Percentiles rank a stretch among this genome's conserved stretches.
phyloP scores from a whole-genome alignment of 768 basidiomycete genomes.

The Obba rivulosa region DNA sequence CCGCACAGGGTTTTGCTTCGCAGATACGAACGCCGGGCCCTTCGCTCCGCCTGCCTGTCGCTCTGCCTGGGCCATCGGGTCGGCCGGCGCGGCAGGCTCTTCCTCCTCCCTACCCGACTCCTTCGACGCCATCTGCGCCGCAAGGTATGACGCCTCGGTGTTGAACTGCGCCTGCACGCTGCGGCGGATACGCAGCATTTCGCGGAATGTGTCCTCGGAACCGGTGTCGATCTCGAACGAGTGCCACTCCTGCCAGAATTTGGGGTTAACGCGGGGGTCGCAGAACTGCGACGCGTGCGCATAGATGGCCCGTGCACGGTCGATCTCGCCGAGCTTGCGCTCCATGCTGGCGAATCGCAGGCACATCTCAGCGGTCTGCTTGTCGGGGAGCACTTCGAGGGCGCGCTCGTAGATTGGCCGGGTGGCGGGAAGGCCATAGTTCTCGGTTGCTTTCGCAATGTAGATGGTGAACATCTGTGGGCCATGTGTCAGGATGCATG shows the following conservation, averaged over 20 bases:
- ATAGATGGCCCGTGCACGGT: constrained; percentile 92
- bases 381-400: constrained; percentile 87
- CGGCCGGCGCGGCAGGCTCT: constrained; percentile 35
- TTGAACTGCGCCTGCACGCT: constrained; percentile 99
- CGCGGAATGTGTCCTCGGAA: constrained; percentile 96
- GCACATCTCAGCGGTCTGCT: constrained; percentile 96
- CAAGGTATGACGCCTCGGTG: constrained; percentile 90
- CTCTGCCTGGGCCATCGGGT: constrained; percentile 88
- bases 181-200: constrained; percentile 93
- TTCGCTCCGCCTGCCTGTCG: constrained; percentile 48
- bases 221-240: constrained; percentile 97
- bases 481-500: not conserved
- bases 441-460: constrained; percentile 93
- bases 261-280: constrained; percentile 85
- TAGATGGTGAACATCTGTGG: constrained; percentile 91
- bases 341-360: constrained; percentile 93
- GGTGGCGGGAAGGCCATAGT: constrained; percentile 94
- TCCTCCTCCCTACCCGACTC: constrained; percentile 37
- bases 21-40: constrained; percentile 75
- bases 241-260: constrained; percentile 98
- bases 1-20: constrained; percentile 46
- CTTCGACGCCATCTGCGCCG: constrained; percentile 71
- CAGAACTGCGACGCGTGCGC: constrained; percentile 99
- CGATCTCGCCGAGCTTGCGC: constrained; percentile 97
- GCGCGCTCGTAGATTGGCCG: constrained; percentile 95